Percentiles rank a stretch among this genome's conserved stretches.
Evolutionary conservation across 768 basidiomycete genomes (phyloP).

Genomic region (Chalciporus pseudorubinellus): DNA sequence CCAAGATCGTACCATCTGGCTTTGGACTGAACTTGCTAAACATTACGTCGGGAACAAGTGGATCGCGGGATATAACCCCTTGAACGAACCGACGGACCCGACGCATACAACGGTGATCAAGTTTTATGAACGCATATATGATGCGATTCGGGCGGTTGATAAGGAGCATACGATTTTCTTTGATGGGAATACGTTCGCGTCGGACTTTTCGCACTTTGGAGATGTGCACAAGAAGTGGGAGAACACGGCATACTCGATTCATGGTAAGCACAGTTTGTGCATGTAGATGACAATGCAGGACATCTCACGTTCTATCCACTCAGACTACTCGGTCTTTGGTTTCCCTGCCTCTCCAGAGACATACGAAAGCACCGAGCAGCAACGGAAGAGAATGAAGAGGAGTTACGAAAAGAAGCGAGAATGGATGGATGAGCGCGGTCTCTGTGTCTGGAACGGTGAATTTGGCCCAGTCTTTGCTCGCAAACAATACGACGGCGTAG

Average conservation of each 20-base stretch:
- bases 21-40: constrained; percentile 73
- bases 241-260: constrained; percentile 76
- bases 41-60: constrained; percentile 77
- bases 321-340: constrained; percentile 48
- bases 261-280: constrained; percentile 42
- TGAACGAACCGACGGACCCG: constrained; percentile 79
- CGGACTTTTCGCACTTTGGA: constrained; percentile 72
- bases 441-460: constrained; percentile 80
- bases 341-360: constrained; percentile 59
- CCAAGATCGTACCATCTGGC: constrained; percentile 74
- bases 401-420: constrained; percentile 73
- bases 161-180: constrained; percentile 71
- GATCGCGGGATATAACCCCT: constrained; percentile 84
- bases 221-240: constrained; percentile 60
- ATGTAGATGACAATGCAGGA: not conserved
- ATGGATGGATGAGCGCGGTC: constrained; percentile 67
- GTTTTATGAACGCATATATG: constrained; percentile 69
- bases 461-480: constrained; percentile 83
- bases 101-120: constrained; percentile 59
- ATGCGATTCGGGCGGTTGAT: constrained; percentile 70
- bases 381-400: constrained; percentile 47
- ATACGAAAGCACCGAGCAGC: constrained; percentile 53
- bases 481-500: constrained; percentile 53
- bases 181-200: constrained; percentile 83
- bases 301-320: not conserved